Conservation (phyloP, 2,329 filamentous ascomycete genomes). For the Beauveria asiatica region DNA sequence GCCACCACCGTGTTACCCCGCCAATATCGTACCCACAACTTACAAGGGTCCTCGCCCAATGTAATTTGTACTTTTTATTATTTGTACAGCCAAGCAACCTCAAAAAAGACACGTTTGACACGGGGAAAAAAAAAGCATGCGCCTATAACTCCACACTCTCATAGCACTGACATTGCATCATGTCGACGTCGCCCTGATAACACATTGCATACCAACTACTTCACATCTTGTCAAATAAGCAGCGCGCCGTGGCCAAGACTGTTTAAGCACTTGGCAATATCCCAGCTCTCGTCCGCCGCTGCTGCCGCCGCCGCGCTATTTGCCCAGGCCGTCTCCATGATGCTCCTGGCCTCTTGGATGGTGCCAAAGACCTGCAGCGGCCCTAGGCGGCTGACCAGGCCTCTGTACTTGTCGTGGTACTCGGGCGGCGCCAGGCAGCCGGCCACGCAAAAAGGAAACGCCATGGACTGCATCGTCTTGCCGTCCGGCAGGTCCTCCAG, state of each 20-base stretch:
- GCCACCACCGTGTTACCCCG: too few species aligned
- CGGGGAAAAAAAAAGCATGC: too few species aligned
- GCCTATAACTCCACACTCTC: too few species aligned
- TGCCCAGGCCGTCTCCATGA: slow-evolving; percentile 41
- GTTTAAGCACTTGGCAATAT: slow-evolving; percentile 34
- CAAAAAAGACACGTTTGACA: too few species aligned
- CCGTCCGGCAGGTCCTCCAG: slow-evolving; percentile 24
- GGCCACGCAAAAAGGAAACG: slow-evolving; percentile 34
- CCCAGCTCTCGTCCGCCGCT: slow-evolving; percentile 33
- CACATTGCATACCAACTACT: too few species aligned
- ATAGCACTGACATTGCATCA: too few species aligned
- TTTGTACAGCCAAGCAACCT: too few species aligned
- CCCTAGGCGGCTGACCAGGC: slow-evolving; percentile 32
- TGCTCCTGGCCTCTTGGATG: slow-evolving; percentile 31
- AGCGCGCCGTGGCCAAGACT: slow-evolving; percentile 31
- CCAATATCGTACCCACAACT: too few species aligned
- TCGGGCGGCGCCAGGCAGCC: slow-evolving; percentile 31
- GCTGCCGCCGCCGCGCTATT: slow-evolving; percentile 17
- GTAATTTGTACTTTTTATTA: too few species aligned
- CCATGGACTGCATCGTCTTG: slow-evolving; percentile 27
- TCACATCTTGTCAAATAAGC: slow-evolving; percentile 21
- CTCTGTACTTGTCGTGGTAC: slow-evolving; percentile 34
- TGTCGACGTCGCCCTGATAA: too few species aligned
- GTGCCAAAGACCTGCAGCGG: slow-evolving; percentile 37
- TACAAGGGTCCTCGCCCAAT: too few species aligned